Evolutionary conservation across 306 rosid species (phyloP), one percentile per base, ranked within the genome.

Genomic region (Vicia faba): DNA sequence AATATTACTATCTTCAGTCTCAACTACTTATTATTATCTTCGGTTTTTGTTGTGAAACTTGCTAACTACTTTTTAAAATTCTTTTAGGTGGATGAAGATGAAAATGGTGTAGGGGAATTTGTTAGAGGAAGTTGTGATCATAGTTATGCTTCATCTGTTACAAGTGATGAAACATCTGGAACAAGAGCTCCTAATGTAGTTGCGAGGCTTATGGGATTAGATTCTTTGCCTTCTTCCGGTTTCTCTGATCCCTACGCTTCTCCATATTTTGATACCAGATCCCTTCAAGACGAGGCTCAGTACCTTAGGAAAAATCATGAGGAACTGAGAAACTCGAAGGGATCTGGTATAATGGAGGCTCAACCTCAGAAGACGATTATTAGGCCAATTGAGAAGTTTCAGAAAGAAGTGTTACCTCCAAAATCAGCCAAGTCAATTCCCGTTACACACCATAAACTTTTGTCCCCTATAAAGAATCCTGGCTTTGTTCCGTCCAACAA

Each of bases 121-220:
- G 44, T 74, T 68, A 88, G 78, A 78, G 87, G 83, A 76, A 78
- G 91, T 66, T 79, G 85, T 51, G 95, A 88, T 75, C 83, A 77
- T 72, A 88, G 95, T 70, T 88, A 88, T 81, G 87, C 97, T 80
- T 89, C 98, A 15, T 93, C 96, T 0, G 87, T 89, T 48, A 83
- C 96, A n/a, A 95, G 89, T 69, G 98, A 89, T 56, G 98, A 93
- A 14, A 74, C 80, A 73, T 83, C 31, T 70, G 93, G 95, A 71
- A 36, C 70, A 35, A 84, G 86, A 72, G 88, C 82, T 25, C 97
- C 97, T 15, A 65, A 87, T 39, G 96, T 93, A 26, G 97, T 93
- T 36, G 98, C 98, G 33, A 83, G 85, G 87, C 96, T 93, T 50
- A 93, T 93, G 98, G 98, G 98, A 66, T 82, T 93, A 60, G 95